Percentiles rank a stretch among this genome's conserved stretches.
These are phyloP conservation scores for Secale cereale DNA, from an alignment of 176 grass and related monocot species.

Conservation along the genomic window DNA sequence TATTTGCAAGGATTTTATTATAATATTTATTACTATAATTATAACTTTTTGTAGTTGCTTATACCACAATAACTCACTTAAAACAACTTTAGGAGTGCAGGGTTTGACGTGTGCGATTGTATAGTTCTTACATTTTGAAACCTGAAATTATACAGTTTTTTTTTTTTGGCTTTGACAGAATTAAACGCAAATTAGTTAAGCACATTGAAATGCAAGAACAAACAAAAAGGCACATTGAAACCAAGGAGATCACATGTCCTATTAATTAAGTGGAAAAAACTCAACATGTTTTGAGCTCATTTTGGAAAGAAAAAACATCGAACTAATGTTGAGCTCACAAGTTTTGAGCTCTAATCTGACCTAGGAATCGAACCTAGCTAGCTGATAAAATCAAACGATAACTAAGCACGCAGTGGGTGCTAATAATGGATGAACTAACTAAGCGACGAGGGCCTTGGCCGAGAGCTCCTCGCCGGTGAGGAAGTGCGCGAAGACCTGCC, in stretches of 20 bases:
- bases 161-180: no score
- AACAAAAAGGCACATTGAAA: no score
- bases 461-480: constrained; percentile 55
- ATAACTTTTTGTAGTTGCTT: no score
- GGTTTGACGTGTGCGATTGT: no score
- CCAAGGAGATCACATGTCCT: background rate
- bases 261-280: background rate
- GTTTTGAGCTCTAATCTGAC: background rate
- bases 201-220: no score
- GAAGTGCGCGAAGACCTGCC: constrained; percentile 52
- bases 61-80: no score
- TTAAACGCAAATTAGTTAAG: no score
- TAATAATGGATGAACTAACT: background rate
- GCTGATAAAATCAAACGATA: background rate
- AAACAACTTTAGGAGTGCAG: no score
- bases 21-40: no score
- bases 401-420: background rate
- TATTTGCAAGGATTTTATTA: no score
- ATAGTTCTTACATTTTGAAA: no score
- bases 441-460: background rate
- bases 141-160: no score
- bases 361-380: background rate
- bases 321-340: background rate
- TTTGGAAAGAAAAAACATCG: background rate
- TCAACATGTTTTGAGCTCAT: background rate